Percentiles rank a stretch among this genome's conserved stretches.
Conservation (phyloP, 768 basidiomycete genomes). For the Thelephora ganbajun region DNA sequence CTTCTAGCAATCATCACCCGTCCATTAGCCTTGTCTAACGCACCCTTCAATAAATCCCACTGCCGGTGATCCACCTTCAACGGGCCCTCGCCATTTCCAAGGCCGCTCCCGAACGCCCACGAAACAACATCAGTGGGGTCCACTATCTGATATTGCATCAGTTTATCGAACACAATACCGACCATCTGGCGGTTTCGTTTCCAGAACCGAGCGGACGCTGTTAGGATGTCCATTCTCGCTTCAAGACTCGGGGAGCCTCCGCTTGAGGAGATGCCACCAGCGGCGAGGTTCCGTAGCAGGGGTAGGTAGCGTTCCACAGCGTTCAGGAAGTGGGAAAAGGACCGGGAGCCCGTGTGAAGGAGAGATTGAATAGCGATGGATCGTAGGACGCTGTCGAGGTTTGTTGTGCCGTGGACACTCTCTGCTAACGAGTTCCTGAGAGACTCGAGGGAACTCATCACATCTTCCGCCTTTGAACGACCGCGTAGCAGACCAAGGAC, state of each 20-base stretch:
- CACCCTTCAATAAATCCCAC: conserved; percentile 77
- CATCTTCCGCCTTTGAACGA: conserved; percentile 67
- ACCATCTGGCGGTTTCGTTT: conserved; percentile 74
- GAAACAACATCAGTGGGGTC: conserved; percentile 84
- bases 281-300: conserved; percentile 51
- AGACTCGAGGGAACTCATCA: conserved; percentile 58
- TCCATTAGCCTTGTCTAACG: conserved; percentile 84
- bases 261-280: conserved; percentile 22
- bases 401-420: conserved; percentile 41
- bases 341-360: conserved; percentile 83
- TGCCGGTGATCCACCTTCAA: conserved; percentile 36
- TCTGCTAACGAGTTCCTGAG: conserved; percentile 54
- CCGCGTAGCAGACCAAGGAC: conserved; percentile 74
- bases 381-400: conserved; percentile 53
- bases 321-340: conserved; percentile 95
- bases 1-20: conserved; percentile 66
- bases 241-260: conserved; percentile 28
- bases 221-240: conserved; percentile 59
- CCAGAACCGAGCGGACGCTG: conserved; percentile 71
- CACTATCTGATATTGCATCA: conserved; percentile 97
- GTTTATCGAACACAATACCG: conserved; percentile 88
- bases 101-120: conserved; percentile 64
- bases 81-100: conserved; percentile 24
- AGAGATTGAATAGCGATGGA: conserved; percentile 81
- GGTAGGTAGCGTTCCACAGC: conserved; percentile 90